Evolutionary conservation across 257 asterid species (phyloP).

Genomic region (Solanum clarkiae): DNA sequence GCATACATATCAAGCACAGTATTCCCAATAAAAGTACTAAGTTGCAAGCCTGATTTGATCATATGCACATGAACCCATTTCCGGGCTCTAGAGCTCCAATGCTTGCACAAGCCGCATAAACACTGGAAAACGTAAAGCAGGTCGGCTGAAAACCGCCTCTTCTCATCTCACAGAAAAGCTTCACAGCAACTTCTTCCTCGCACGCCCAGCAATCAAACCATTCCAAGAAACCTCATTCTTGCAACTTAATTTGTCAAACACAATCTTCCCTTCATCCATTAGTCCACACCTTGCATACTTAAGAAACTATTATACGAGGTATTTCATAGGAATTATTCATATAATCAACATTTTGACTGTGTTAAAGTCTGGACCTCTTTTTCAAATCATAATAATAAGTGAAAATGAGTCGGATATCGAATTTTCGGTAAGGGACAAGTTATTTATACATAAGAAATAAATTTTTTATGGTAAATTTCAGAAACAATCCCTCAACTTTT

Average conservation of each 20-base stretch:
- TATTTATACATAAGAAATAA: no score
- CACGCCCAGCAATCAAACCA: conserved; percentile 61
- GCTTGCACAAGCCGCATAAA: conserved; percentile 58
- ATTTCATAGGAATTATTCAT: no score
- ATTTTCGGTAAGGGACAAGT: no score
- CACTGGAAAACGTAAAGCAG: conserved; percentile 64
- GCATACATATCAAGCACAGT: conserved; percentile 84
- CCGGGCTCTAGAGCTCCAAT: conserved; percentile 65
- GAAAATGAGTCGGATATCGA: no score
- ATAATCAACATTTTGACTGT: no score
- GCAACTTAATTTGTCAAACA: conserved; percentile 31
- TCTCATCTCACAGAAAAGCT: conserved; percentile 53
- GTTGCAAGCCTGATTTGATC: conserved; percentile 48
- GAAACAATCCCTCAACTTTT: no score
- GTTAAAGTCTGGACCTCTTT: no score
- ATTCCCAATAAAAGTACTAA: conserved; percentile 59
- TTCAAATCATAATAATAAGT: no score
- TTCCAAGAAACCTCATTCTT: conserved; percentile 84
- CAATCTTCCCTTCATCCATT: conserved; percentile 38
- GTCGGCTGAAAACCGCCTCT: conserved; percentile 45
- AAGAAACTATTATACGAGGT: no score
- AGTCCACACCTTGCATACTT: conserved; percentile 39
- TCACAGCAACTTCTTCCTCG: conserved; percentile 46
- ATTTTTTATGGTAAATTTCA: no score
- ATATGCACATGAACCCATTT: conserved; percentile 71